These are phyloP conservation scores for Globisporangium solare DNA, from an alignment of 352 stramenopile genomes.

Conservation along the genomic window DNA sequence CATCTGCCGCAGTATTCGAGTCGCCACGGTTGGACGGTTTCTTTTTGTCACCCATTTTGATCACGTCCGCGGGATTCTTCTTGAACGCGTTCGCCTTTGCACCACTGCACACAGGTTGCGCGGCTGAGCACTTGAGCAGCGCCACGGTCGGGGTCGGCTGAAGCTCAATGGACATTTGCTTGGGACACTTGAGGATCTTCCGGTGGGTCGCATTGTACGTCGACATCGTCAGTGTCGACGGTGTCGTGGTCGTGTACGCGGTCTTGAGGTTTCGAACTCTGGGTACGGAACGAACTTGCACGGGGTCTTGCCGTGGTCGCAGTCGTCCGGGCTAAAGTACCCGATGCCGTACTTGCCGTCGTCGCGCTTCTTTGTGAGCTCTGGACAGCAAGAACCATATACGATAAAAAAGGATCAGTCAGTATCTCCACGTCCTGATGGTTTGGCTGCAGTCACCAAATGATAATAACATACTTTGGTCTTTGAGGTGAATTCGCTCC, in stretches of 20 bases:
- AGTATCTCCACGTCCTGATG: too few relatives aligned
- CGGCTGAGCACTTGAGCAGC: slow-evolving; percentile 26
- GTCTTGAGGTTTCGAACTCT: slow-evolving; percentile 44
- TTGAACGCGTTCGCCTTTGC: slow-evolving; percentile 49
- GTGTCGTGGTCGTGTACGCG: slow-evolving; percentile 44
- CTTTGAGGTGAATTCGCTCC: slow-evolving; percentile 49
- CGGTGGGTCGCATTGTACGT: slow-evolving; percentile 23
- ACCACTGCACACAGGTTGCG: slow-evolving; percentile 50
- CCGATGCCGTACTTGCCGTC: slow-evolving; percentile 38
- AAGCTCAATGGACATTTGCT: neutral
- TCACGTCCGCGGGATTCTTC: slow-evolving; percentile 18
- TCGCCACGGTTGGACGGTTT: neutral
- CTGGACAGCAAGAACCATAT: neutral
- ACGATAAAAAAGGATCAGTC: neutral
- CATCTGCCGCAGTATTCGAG: neutral
- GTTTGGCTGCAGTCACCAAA: neutral
- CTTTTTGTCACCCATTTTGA: slow-evolving; percentile 12
- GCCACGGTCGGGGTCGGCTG: neutral
- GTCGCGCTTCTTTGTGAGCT: slow-evolving; percentile 30
- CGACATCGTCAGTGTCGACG: slow-evolving; percentile 31
- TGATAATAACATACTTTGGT: slow-evolving; percentile 10
- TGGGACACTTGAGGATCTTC: slow-evolving; percentile 24
- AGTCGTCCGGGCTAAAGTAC: slow-evolving; percentile 41
- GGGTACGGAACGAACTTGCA: slow-evolving; percentile 44
- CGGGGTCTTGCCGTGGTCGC: slow-evolving; percentile 35